Conservation (phyloP, 495 filamentous ascomycete species). For the Lasiosphaeriaceae sp. region DNA sequence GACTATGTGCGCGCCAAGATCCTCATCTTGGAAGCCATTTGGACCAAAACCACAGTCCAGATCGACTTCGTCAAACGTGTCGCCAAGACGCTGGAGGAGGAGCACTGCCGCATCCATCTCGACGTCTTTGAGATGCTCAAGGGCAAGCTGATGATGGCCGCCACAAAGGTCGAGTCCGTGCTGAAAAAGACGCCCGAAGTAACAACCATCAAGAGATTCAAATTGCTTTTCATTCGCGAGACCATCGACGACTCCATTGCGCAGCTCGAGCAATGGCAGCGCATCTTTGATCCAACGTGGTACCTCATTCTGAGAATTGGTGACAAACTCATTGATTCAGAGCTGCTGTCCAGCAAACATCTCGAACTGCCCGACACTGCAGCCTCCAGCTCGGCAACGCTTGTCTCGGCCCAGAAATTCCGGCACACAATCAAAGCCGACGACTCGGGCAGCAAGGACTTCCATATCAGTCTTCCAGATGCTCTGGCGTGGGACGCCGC, state of each 20-base stretch:
- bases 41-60: conserved; percentile 28
- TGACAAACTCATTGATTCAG: conserved; percentile 26
- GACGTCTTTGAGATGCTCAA: conserved; percentile 1
- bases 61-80: conserved; percentile 33
- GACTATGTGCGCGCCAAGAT: conserved; percentile 28
- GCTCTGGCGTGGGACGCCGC: not conserved
- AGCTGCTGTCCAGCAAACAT: not conserved
- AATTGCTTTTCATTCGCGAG: not conserved
- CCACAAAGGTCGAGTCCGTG: not conserved
- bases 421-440: conserved; percentile 12
- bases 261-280: conserved; percentile 39
- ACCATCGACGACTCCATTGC: conserved; percentile 26
- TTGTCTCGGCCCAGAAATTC: not conserved
- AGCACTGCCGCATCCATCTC: conserved; percentile 16
- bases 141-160: not conserved
- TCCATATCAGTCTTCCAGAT: not conserved
- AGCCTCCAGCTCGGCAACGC: not conserved
- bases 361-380: not conserved
- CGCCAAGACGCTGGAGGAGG: conserved; percentile 29
- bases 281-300: conserved; percentile 34
- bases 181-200: conserved; percentile 11
- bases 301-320: conserved; percentile 36
- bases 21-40: conserved; percentile 32
- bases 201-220: not conserved
- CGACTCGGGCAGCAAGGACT: not conserved